Percentiles rank a stretch among this genome's conserved stretches.
phyloP scores from a whole-genome alignment of 129 eudicot genomes.

The Saussurea involucrata region DNA sequence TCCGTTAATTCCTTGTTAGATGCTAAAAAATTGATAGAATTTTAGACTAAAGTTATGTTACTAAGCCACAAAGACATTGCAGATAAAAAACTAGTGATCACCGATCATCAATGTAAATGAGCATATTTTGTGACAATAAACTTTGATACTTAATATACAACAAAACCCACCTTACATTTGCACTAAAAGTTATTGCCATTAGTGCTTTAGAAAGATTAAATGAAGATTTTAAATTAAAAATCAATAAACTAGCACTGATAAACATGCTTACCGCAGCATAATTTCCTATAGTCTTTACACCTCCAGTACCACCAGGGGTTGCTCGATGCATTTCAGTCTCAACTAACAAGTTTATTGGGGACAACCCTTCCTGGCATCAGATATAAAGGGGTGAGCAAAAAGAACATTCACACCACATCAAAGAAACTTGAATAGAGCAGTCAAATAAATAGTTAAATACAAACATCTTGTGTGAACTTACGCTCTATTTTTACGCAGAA shows the following conservation, averaged over 20 bases:
- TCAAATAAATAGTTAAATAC: constrained; percentile 1
- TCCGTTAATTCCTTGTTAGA: background rate
- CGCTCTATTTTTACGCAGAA: background rate
- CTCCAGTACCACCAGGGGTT: constrained; percentile 97
- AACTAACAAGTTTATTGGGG: constrained; percentile 77
- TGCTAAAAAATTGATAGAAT: background rate
- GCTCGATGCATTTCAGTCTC: constrained; percentile 95
- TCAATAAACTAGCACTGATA: background rate
- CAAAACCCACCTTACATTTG: background rate
- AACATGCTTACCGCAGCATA: constrained; percentile 76
- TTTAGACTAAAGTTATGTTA: background rate
- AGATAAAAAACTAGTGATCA: background rate
- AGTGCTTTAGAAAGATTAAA: background rate
- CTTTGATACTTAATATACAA: background rate
- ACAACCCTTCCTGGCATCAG: constrained; percentile 74
- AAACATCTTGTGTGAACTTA: background rate
- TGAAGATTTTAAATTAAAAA: background rate
- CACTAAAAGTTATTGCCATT: background rate
- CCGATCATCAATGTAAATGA: background rate
- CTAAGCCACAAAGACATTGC: background rate
- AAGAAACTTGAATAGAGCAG: background rate
- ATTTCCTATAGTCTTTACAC: constrained; percentile 88
- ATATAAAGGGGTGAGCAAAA: background rate
- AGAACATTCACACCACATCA: background rate
- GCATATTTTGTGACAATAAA: background rate